Evolutionary conservation across 345 rosid genomes (phyloP), one percentile per base, ranked within the genome.

Genomic region (Eucalyptus decipiens): DNA sequence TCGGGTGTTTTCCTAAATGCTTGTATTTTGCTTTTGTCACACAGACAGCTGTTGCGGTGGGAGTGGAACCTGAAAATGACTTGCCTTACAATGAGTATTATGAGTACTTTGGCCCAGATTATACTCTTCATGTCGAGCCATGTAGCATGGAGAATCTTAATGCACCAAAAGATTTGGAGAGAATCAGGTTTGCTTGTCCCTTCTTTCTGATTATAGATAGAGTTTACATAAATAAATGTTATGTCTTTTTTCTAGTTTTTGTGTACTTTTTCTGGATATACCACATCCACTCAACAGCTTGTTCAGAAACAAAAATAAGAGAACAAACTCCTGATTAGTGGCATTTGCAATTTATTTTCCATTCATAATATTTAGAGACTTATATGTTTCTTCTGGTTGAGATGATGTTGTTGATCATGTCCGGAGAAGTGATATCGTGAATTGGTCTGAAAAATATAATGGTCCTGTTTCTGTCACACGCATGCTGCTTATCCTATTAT

Each of bases 11-110:
- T 23, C 80, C 45, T 60, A 37, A 37, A 54, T 49, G 62, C 34
- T 91, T 86, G 62, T 83, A 48, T 88, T 15, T 88, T 89, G 17
- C 85, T 40, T 40, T 37, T 76, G 28, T 62, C 60, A 8, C 34
- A 89, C 94, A 98, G 99, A 97, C 99, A 87, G 99, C 99, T 48
- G 97, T 98, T 86, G 99, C 99, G 14, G 98, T 98, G 91, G 98
- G 97, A 86, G 97, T 97, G 56, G 99, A 98, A 93, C 99, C 99
- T 76, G 99, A 97, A 89, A 96, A 98, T 90, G 92, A 94, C 87
- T 92, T 97, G 91, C 99, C 99, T 8, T 97, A 94, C 94, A 98
- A 96, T 90, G 99, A 98, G 90, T 98, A 98, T 90, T 96, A 91
- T 48, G 99, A 97, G 93, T 98, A 98, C 92, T 98, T 97, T 87